Base-by-base conservation (phyloP, 176 grass and related monocot genomes). In the Ananas comosus region DNA sequence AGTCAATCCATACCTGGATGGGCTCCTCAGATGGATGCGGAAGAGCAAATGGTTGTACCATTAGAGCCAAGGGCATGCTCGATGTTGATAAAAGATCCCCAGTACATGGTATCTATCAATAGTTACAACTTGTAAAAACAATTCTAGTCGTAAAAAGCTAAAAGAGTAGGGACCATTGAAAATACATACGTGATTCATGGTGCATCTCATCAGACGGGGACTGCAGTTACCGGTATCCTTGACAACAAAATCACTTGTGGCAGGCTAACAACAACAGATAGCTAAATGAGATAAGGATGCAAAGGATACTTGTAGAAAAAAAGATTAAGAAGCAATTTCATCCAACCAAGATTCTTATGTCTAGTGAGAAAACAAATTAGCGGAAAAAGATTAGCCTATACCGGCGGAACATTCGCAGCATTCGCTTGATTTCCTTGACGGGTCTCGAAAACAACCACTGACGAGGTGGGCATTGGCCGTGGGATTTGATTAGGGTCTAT, bases 401-500 rank as follows among this genome's bases (percentile, higher is more conserved):
- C 91, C 54, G 91, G 91, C 28, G 91, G 91, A 29, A 82, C 47
- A n/a, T 68, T 85, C 61, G 88, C 84, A 29, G 80, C 50, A n/a
- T 68, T 85, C 61, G 88, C 84, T 80, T 85, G 81, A 68, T 83
- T 86, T 78, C 87, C 87, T 71, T 83, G 87, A 70, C 87, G 91
- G 42, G 91, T 96, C 70, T 96, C 87, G 70, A 87, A 91, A 70
- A 83, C 64, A 17, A 73, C 67, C 18, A 88, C 63, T 61, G 87
- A 87, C 16, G 87, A 73, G 77, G 80, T 83, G 53, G 87, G 49
- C 64, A 96, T 70, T 28, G 91, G 91, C 49, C 91, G 66, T 11
- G 91, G 91, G 72, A 96, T 90, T 78, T 96, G 91, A 80, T 85
- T 90, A 22, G 91, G 91, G 72, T 96, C 91, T 29, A 96, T 96